Base-by-base conservation (phyloP, 208 protist genomes). In the Eutreptiella sp. region DNA sequence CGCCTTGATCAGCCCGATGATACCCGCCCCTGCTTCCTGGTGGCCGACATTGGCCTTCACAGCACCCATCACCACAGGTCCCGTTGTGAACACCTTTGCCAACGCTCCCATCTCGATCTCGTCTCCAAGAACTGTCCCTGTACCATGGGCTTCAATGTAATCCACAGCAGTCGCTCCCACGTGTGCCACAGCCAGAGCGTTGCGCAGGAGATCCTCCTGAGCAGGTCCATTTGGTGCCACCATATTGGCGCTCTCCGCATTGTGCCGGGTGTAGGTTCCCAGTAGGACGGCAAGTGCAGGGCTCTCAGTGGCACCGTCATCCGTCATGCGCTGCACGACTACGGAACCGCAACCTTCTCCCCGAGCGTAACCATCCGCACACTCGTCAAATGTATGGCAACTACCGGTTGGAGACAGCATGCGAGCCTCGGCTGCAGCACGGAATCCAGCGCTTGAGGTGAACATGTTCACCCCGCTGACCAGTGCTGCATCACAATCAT, bases 321-420 rank as follows among this genome's bases (percentile, higher is more conserved):
- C 36, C 3, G 7, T 16, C 21, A 46, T n/a, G 21, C 47, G 66
- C 52, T 80, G 52, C 32, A 86, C 35, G 2, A 86, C 26, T 14
- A 90, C 23, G 9, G 76, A 31, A n/a, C 61, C 71, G 38, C 35
- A 29, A 38, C 83, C 81, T 66, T 89, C 84, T 1, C 47, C 54
- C 19, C 81, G 53, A 9, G 65, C 68, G 55, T 81, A 89, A 16
- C 84, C 84, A 55, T 89, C 66, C 2, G 83, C 84, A 23, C 16
- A 1, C n/a, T 46, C 48, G 47, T 83, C 80, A 31, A 88, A 85
- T 1, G 79, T 69, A 39, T 76, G 34, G 68, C 84, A 89, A 19
- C 71, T 50, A 4, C 73, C 81, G 41, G 68, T n/a, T 0, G 35
- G n/a, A 0, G 73, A 75, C n/a, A 77, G 64, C 36, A 14, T 43